Evolutionary conservation across 176 grass and related monocot genomes (phyloP), one percentile per base, ranked within the genome.

Genomic region (Urochloa ruziziensis): DNA sequence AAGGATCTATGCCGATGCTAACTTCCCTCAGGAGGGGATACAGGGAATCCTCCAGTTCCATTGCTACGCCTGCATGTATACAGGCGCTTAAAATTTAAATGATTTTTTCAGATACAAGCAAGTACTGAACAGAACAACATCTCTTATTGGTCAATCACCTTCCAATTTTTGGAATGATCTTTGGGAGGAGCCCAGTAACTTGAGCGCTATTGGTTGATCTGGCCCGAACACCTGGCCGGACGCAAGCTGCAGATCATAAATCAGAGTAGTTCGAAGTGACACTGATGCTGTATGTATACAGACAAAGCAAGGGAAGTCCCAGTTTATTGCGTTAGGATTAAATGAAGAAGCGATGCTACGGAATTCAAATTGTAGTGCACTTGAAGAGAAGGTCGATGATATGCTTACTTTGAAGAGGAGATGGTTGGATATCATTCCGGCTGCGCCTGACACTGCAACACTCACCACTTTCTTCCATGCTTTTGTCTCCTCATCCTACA

Each of bases 351-450:
- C n/a, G n/a, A n/a, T n/a, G n/a, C n/a, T n/a, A n/a, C n/a, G n/a
- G n/a, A n/a, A n/a, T n/a, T n/a, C n/a, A n/a, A n/a, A n/a, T n/a
- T n/a, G n/a, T n/a, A n/a, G n/a, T n/a, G n/a, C n/a, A n/a, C n/a
- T n/a, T n/a, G n/a, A n/a, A n/a, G n/a, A n/a, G n/a, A n/a, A n/a
- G n/a, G n/a, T n/a, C n/a, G n/a, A n/a, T n/a, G n/a, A n/a, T n/a
- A n/a, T n/a, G 23, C 44, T 90, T 79, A 95, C 96, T 86, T 98
- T 95, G 85, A 98, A 98, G 28, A 95, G 93, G 3, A 98, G 82
- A 87, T 98, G 96, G 35, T 98, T 98, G 35, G 91, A 93, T 85
- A 95, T 98, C 96, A 91, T 98, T 52, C 96, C 96, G 32, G 96
- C 93, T 9, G 93, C 96, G 60, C 96, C 93, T 47, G 96, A 98